phyloP scores from a whole-genome alignment of 179 eudicot species.

The Camellia oleifera region DNA sequence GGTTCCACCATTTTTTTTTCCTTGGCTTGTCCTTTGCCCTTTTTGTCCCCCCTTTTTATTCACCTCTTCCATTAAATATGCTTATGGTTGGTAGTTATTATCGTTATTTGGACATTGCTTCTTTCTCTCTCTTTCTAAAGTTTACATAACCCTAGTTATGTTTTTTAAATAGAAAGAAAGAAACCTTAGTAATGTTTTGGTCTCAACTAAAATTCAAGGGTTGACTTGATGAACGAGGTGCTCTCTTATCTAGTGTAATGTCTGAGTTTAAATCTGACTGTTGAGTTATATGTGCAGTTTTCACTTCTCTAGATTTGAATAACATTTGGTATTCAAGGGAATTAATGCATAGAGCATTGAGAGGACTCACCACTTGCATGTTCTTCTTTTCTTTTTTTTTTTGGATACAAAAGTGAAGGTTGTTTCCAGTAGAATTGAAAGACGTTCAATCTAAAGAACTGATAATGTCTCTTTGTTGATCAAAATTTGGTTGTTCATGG shows the following conservation, averaged over 20 bases:
- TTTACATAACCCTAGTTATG: background rate
- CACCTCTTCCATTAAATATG: background rate
- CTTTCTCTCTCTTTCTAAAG: background rate
- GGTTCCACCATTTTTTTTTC: background rate
- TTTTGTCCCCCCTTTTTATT: background rate
- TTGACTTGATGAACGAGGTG: no score
- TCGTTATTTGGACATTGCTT: constrained; percentile 4
- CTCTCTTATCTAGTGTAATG: no score
- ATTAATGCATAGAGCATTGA: no score
- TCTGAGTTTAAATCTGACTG: no score
- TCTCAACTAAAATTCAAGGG: no score
- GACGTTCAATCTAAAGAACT: background rate
- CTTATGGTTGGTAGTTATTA: constrained; percentile 19
- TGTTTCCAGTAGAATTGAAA: background rate
- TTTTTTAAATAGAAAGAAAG: background rate
- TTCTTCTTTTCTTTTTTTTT: no score
- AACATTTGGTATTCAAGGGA: no score
- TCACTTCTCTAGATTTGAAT: no score
- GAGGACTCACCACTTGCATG: no score
- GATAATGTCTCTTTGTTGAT: background rate
- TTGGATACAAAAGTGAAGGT: no score
- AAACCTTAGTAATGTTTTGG: background rate
- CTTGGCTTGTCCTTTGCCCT: background rate
- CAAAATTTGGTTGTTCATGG: background rate
- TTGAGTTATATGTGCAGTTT: no score